Percentiles rank a stretch among this genome's conserved stretches.
Evolutionary conservation across 1,284 basidiomycete species (phyloP).

Genomic region (Neonothopanus nambi): DNA sequence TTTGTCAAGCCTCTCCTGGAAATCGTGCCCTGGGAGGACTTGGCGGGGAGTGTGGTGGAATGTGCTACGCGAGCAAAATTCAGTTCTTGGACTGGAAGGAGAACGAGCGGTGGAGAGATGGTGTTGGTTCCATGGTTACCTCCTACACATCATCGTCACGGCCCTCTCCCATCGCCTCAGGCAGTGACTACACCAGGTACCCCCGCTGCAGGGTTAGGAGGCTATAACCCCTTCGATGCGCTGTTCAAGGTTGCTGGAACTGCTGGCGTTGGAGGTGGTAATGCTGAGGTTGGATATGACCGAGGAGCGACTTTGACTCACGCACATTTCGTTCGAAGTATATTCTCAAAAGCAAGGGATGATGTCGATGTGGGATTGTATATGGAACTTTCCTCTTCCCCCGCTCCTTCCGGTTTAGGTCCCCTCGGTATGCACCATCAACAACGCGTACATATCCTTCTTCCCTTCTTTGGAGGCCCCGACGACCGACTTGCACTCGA

Average conservation of each 20-base stretch:
- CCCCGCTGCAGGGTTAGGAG: conserved; percentile 10
- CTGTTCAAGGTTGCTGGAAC: conserved; percentile 48
- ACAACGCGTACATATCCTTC: conserved; percentile 60
- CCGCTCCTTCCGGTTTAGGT: not conserved
- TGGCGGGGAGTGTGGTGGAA: conserved; percentile 65
- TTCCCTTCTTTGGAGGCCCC: conserved; percentile 93
- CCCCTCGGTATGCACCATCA: not conserved
- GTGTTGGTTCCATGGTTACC: conserved; percentile 84
- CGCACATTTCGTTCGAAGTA: conserved; percentile 79
- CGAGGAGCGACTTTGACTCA: conserved; percentile 50
- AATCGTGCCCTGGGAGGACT: conserved; percentile 68
- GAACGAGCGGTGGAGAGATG: conserved; percentile 61
- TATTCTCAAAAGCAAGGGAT: conserved; percentile 66
- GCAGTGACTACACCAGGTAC: conserved; percentile 22
- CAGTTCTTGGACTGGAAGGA: not conserved
- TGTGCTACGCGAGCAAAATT: conserved; percentile 54
- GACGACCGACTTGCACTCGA: conserved; percentile 89
- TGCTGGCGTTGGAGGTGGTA: conserved; percentile 24
- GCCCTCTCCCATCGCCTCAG: conserved; percentile 14
- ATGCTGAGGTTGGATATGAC: conserved; percentile 18
- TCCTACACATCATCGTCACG: conserved; percentile 17
- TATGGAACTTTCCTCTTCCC: conserved; percentile 38
- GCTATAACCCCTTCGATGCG: conserved; percentile 59
- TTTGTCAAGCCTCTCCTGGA: conserved; percentile 69
- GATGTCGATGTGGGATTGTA: conserved; percentile 74